Evolutionary conservation across 345 rosid species (phyloP), one percentile per base, ranked within the genome.

Genomic region (Dipteronia sinensis): DNA sequence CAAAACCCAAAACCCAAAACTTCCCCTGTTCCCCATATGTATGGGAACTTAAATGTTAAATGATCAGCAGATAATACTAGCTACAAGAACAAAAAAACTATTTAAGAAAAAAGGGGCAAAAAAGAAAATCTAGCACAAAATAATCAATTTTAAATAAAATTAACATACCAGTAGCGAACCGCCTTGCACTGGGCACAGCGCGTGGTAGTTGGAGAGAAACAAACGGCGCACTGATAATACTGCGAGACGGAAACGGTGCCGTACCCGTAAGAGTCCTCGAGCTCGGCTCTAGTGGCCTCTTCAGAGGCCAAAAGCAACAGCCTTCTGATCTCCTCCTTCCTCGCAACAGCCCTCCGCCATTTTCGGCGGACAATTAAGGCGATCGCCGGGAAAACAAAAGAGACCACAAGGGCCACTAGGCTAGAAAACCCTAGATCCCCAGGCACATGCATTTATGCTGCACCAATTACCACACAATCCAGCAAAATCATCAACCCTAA

Each of bases 351-450:
- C 42, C 79, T 85, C 73, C 84, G 87, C 99, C 99, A 94, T 83
- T 94, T 87, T 3, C 90, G 87, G 65, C 97, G 84, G 81, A 90
- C 61, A 67, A 87, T 42, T 40, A 90, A 13, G 58, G 69, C 86
- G 81, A 87, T 65, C 56, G 85, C 78, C 22, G 93, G 95, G 49
- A 89, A 4, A 58, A 84, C 69, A 27, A 90, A 38, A 62, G 85
- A 86, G 71, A 90, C 71, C 76, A 85, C 85, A 79, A 94, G 90
- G 86, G 88, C 85, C 76, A 91, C 88, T 76, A 91, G 88, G 87
- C 89, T 86, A 75, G 88, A 87, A 85, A 91, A 84, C 95, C 98
- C 95, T 88, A 94, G 94, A 97, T 93, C 95, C 92, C 79, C 87
- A 53, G 79, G 69, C 71, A 89, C 85, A 78, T 79, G 93, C 99